Evolutionary conservation across 345 rosid species (phyloP).

Genomic region (Aurinia saxatilis): DNA sequence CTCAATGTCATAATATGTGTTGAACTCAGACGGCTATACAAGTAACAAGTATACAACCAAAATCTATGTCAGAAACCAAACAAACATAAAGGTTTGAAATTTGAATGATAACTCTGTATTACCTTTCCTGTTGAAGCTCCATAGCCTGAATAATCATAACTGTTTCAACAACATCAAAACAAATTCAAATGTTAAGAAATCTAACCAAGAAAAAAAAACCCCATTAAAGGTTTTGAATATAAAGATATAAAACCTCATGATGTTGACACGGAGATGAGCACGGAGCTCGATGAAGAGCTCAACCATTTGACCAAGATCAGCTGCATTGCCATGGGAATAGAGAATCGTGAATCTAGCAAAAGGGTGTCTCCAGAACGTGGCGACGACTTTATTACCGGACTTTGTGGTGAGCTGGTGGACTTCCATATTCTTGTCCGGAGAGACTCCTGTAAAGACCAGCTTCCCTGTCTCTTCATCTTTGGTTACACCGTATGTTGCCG

Average conservation of each 20-base stretch:
- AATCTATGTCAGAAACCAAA: neutral
- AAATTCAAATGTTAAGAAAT: slow-evolving; percentile 4
- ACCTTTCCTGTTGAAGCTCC: slow-evolving; percentile 99
- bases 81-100: neutral
- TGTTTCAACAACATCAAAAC: slow-evolving; percentile 18
- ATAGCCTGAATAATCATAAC: slow-evolving; percentile 99
- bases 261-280: slow-evolving; percentile 88
- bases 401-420: slow-evolving; percentile 77
- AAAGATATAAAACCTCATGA: slow-evolving; percentile 57
- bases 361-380: slow-evolving; percentile 95
- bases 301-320: slow-evolving; percentile 94
- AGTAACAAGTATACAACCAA: neutral
- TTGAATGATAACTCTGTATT: neutral
- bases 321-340: slow-evolving; percentile 97
- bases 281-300: slow-evolving; percentile 95
- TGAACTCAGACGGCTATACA: slow-evolving; percentile 77
- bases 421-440: slow-evolving; percentile 72
- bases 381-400: slow-evolving; percentile 71
- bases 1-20: slow-evolving; percentile 90
- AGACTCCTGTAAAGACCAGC: slow-evolving; percentile 54
- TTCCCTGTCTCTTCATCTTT: slow-evolving; percentile 59
- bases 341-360: slow-evolving; percentile 78
- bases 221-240: neutral
- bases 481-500: slow-evolving; percentile 69
- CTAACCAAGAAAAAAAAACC: neutral